These are phyloP conservation scores for Sanchytrium tribonematis DNA, from an alignment of 371 early-diverging fungal genomes.

Conservation along the genomic window DNA sequence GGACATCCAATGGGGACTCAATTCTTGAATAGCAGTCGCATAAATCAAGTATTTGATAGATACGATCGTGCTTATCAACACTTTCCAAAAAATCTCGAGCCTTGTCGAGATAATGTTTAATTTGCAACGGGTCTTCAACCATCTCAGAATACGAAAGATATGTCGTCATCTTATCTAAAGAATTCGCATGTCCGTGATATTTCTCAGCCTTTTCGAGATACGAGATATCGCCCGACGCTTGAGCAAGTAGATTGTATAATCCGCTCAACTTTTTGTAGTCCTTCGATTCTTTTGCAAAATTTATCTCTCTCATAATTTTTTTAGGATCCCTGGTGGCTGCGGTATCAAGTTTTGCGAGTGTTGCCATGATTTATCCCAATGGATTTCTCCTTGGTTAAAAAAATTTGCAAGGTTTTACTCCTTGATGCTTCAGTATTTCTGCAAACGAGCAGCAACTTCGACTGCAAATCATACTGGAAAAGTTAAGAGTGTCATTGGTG, in stretches of 20 bases:
- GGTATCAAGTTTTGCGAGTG: no score
- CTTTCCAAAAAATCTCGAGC: background rate
- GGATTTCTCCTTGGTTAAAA: no score
- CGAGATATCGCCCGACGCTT: background rate
- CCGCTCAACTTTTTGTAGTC: background rate
- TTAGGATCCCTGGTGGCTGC: no score
- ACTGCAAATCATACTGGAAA: conserved; percentile 24
- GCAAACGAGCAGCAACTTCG: background rate
- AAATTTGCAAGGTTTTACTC: no score
- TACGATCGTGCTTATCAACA: background rate
- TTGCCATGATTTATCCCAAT: no score
- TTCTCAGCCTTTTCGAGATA: background rate
- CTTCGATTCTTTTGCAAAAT: background rate
- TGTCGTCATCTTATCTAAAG: background rate
- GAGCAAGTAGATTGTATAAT: background rate
- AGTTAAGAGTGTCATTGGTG: conserved; percentile 74
- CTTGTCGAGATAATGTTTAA: background rate
- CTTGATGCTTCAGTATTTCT: background rate
- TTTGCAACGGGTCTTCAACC: background rate
- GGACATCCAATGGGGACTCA: background rate
- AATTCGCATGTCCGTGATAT: background rate
- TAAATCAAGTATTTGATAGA: background rate
- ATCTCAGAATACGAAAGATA: background rate
- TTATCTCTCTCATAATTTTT: background rate
- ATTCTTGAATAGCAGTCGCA: background rate